Percentiles rank a stretch among this genome's conserved stretches.
Evolutionary conservation across 208 protist species (phyloP).

Genomic region (Angomonas ambiguus): DNA sequence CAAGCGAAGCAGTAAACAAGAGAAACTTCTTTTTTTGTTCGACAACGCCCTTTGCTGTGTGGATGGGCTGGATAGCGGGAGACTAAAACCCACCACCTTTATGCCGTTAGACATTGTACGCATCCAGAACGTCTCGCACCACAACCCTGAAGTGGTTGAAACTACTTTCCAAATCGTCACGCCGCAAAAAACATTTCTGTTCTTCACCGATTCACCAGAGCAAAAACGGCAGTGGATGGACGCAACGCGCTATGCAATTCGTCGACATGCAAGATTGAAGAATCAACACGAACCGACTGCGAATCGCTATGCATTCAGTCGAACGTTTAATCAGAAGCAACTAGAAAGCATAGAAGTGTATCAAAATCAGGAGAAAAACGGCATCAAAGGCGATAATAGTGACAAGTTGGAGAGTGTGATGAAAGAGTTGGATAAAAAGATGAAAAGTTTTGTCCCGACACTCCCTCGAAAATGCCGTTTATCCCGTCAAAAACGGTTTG

Average conservation of each 20-base stretch:
- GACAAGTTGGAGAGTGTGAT: background rate
- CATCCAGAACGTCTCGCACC: constrained; percentile 43
- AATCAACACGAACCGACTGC: background rate
- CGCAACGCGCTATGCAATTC: constrained; percentile 48
- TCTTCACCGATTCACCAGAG: constrained; percentile 60
- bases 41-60: constrained; percentile 76
- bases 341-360: background rate
- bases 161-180: constrained; percentile 56
- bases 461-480: constrained; percentile 44
- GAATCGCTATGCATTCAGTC: background rate
- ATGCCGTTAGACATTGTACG: constrained; percentile 46
- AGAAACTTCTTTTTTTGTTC: constrained; percentile 80
- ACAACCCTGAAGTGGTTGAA: constrained; percentile 14
- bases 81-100: constrained; percentile 57
- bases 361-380: background rate
- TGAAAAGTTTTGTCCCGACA: constrained; percentile 21
- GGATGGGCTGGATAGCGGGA: constrained; percentile 66
- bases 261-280: background rate
- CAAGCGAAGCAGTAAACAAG: constrained; percentile 47
- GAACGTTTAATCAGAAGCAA: background rate
- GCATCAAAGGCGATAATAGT: background rate
- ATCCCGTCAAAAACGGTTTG: constrained; percentile 40
- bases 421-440: constrained; percentile 14
- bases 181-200: constrained; percentile 36
- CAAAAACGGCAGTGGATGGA: constrained; percentile 78